Evolutionary conservation across 2,329 filamentous ascomycete genomes (phyloP).

Genomic region (Didymella arachidicola): DNA sequence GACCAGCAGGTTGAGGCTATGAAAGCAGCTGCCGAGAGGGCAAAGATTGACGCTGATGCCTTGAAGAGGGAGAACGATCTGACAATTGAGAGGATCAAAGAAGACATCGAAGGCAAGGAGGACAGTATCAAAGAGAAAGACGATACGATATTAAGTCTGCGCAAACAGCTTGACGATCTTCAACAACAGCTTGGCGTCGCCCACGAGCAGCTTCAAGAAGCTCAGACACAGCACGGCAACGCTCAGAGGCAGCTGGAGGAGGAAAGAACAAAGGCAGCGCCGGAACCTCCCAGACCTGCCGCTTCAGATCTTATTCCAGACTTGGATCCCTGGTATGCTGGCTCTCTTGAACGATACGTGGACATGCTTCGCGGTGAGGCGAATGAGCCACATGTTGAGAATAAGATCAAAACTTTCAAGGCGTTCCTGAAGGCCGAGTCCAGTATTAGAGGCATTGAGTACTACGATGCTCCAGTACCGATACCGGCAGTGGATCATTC

Average conservation of each 20-base stretch:
- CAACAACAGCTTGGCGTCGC: constrained; percentile 9
- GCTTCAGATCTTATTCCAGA: constrained; percentile 56
- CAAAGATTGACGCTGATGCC: constrained; percentile 33
- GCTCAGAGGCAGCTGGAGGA: constrained; percentile 35
- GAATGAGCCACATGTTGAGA: constrained; percentile 54
- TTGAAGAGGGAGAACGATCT: constrained; percentile 39
- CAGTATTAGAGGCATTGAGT: constrained; percentile 54
- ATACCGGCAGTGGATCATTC: constrained; percentile 15
- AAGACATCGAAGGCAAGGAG: constrained; percentile 47
- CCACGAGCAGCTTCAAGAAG: constrained; percentile 35
- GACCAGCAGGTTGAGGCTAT: constrained; percentile 32
- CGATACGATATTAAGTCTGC: constrained; percentile 31
- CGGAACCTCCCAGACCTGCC: constrained; percentile 35
- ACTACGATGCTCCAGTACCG: constrained; percentile 42
- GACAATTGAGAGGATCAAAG: constrained; percentile 43
- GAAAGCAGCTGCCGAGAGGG: constrained; percentile 32
- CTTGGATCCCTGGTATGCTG: constrained; percentile 65
- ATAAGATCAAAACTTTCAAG: constrained; percentile 63
- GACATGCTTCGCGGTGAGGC: constrained; percentile 63
- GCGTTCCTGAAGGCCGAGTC: constrained; percentile 54
- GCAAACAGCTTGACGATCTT: constrained; percentile 34
- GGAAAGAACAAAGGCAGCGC: constrained; percentile 35
- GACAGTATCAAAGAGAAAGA: constrained; percentile 43
- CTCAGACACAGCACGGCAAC: constrained; percentile 22
- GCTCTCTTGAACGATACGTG: constrained; percentile 63